phyloP scores from a whole-genome alignment of 1,139 yeast species.

The Yamadazyma sp. region DNA sequence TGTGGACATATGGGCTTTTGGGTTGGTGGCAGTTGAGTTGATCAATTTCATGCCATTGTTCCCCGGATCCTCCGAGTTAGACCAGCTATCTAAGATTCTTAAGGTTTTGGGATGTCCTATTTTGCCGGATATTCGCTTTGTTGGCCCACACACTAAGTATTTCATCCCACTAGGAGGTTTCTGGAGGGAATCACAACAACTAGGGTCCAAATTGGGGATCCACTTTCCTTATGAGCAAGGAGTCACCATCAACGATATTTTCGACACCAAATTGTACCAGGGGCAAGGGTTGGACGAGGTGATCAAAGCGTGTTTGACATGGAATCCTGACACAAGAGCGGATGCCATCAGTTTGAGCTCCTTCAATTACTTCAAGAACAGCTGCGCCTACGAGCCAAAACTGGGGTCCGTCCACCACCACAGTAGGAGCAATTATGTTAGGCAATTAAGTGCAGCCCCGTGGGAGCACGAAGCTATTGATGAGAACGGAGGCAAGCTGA shows the following conservation, averaged over 20 bases:
- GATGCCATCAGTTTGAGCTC: constrained; percentile 44
- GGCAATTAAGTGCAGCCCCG: background rate
- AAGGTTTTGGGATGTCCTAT: constrained; percentile 71
- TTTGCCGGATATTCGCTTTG: constrained; percentile 12
- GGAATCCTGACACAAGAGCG: constrained; percentile 64
- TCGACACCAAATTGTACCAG: constrained; percentile 22
- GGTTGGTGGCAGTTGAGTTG: constrained; percentile 79
- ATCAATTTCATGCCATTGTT: constrained; percentile 76
- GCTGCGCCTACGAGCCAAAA: constrained; percentile 18
- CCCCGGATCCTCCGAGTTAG: constrained; percentile 79
- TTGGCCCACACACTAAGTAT: constrained; percentile 11
- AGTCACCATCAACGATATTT: constrained; percentile 23
- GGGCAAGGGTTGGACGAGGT: constrained; percentile 41
- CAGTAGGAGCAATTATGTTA: background rate
- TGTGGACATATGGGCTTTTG: constrained; percentile 94
- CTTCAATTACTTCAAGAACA: constrained; percentile 54
- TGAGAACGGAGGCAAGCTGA: background rate
- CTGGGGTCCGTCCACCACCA: background rate
- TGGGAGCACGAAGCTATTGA: constrained; percentile 1
- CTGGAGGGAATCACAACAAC: constrained; percentile 59
- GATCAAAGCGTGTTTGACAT: constrained; percentile 55
- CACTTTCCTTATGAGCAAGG: constrained; percentile 48
- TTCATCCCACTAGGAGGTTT: constrained; percentile 59
- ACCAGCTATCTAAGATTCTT: constrained; percentile 70
- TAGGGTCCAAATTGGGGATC: constrained; percentile 55